Evolutionary conservation across 257 asterid species (phyloP), one percentile per base, ranked within the genome.

Genomic region (Rauvolfia tetraphylla): DNA sequence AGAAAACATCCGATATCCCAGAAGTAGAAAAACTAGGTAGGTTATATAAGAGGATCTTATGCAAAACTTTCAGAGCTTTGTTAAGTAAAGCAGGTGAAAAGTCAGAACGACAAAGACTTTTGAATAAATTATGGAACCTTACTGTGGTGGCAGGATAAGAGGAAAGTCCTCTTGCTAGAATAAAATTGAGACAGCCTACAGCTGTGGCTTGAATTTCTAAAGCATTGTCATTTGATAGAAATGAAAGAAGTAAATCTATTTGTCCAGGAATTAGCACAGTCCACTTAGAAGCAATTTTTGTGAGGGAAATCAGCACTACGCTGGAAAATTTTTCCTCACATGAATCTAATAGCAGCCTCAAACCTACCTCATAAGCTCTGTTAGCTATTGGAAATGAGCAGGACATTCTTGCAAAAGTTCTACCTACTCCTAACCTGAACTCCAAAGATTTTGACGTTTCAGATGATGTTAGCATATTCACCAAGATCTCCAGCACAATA

Each of bases 291-390:
- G 97, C 94, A 81, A 95, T 84, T 88, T 84, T 84, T 78, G 99
- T 87, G 71, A 95, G 95, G 72, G 99, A 92, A 76, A 90, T 84
- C 72, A 92, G 86, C 98, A 95, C 86, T 75, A 81, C 79, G 59
- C 85, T 79, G 54, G 93, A 84, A 81, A 91, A 87, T 61, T 85
- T 90, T 58, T 91, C 96, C 51, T 89, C 96, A 14, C 80, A 72
- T 76, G 92, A 90, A 83, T 89, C 91, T 84, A 82, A 80, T 69
- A 90, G 83, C 87, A 92, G 86, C 85, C 83, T 88, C 58, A 82
- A 80, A 87, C 98, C 99, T 85, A 86, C 98, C 97, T 89, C 87
- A 79, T 89, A 85, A 76, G 98, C 96, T 85, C 82, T 86, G 62
- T 84, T 86, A 27, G 97, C 98, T 49, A 88, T 78, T 41, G 84